These are phyloP conservation scores for Penicillium psychrosexuale DNA, from an alignment of 2,329 filamentous ascomycete species.

Conservation along the genomic window DNA sequence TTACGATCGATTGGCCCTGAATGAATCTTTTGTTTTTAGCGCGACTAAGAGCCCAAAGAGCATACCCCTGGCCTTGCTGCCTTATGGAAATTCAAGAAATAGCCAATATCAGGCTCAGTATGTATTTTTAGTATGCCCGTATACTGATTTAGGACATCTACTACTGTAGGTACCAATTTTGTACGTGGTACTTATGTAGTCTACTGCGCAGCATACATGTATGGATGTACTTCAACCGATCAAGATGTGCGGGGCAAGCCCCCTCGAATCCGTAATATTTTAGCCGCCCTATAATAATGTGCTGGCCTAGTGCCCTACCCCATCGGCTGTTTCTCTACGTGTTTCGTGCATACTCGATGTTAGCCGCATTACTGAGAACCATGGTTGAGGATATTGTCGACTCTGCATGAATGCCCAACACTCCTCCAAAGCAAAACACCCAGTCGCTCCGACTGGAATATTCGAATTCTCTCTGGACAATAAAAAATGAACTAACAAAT, in stretches of 20 bases:
- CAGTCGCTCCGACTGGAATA: conserved; percentile 2
- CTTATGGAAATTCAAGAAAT: conserved; percentile 1
- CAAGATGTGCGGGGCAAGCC: conserved; percentile 5
- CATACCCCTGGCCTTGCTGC: conserved; percentile 7
- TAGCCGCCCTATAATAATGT: conserved; percentile 2
- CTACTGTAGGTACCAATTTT: conserved; percentile 4
- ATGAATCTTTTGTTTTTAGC: conserved; percentile 22
- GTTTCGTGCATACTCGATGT: conserved; percentile 14
- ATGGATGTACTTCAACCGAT: not conserved
- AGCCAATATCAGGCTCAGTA: conserved; percentile 7
- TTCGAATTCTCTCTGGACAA: not conserved
- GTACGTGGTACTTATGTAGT: conserved; percentile 1
- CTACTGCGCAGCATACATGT: conserved; percentile 2
- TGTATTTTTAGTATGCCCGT: not conserved
- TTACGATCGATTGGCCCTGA: conserved; percentile 22
- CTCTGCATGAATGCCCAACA: conserved; percentile 45
- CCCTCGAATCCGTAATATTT: not conserved
- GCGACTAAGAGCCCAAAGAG: conserved; percentile 7
- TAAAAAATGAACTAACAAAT: not conserved
- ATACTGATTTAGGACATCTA: not conserved
- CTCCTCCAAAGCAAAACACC: conserved; percentile 29
- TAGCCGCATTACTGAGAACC: conserved; percentile 24
- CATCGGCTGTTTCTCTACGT: conserved; percentile 10
- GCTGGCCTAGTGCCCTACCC: conserved; percentile 5
- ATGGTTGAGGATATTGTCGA: conserved; percentile 21